These are phyloP conservation scores for Citrus medica DNA, from an alignment of 345 rosid species.

Conservation along the genomic window DNA sequence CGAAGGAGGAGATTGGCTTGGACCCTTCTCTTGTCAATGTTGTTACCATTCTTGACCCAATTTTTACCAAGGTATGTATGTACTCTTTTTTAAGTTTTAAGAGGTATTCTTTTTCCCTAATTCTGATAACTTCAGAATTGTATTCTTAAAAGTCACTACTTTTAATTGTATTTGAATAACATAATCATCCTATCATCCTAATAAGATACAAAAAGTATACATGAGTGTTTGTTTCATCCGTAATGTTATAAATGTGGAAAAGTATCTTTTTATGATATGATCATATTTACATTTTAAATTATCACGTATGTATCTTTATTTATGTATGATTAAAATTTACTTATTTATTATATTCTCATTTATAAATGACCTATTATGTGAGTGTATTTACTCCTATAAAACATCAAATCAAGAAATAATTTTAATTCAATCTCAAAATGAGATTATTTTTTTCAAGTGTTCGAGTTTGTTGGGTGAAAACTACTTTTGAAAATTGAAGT, in stretches of 20 bases:
- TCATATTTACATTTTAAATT: too few relatives aligned
- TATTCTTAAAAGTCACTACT: neutral
- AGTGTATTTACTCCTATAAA: too few relatives aligned
- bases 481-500: neutral
- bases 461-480: neutral
- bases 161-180: neutral
- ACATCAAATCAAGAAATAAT: too few relatives aligned
- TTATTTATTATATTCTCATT: too few relatives aligned
- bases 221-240: neutral
- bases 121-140: neutral
- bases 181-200: neutral
- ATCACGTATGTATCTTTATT: too few relatives aligned
- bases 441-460: too few relatives aligned
- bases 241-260: neutral
- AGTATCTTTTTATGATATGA: too few relatives aligned
- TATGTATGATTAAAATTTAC: too few relatives aligned
- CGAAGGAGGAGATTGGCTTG: constrained; percentile 44
- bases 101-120: neutral
- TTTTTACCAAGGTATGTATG: constrained; percentile 23
- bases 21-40: constrained; percentile 48
- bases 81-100: neutral
- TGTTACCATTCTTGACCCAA: constrained; percentile 32
- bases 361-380: too few relatives aligned
- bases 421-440: too few relatives aligned
- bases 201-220: neutral